Percentiles rank a stretch among this genome's conserved stretches.
Conservation (phyloP, 129 eudicot species). For the Helianthus tuberosus region DNA sequence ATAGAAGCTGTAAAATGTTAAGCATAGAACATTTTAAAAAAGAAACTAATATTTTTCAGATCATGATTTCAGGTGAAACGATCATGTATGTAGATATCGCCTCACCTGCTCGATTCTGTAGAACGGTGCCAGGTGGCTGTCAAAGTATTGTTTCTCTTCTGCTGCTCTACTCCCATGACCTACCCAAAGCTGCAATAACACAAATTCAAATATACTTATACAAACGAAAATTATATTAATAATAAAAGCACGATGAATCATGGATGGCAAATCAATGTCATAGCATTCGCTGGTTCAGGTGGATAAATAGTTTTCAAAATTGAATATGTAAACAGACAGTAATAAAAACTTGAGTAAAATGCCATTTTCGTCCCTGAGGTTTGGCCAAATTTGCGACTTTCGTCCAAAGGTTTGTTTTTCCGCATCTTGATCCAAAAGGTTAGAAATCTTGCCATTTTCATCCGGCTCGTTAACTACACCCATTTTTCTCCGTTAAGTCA, state of each 20-base stretch:
- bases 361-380: too few relatives aligned
- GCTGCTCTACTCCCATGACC: conserved; percentile 97
- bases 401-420: too few relatives aligned
- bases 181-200: conserved; percentile 88
- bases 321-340: background rate
- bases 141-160: conserved; percentile 88
- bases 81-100: conserved; percentile 14
- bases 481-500: too few relatives aligned
- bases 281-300: background rate
- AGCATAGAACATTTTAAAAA: background rate
- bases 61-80: too few relatives aligned
- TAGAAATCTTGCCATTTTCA: too few relatives aligned
- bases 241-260: background rate
- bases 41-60: background rate
- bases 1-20: conserved; percentile 72
- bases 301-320: background rate
- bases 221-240: background rate
- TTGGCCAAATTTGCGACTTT: too few relatives aligned
- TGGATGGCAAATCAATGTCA: background rate
- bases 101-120: conserved; percentile 96
- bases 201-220: conserved; percentile 12
- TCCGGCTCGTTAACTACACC: too few relatives aligned
- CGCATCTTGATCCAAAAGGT: too few relatives aligned
- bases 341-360: background rate
- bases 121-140: conserved; percentile 91